Evolutionary conservation across 2,329 filamentous ascomycete genomes (phyloP), one percentile per base, ranked within the genome.

Genomic region (Chrysosphaeria jannelii): DNA sequence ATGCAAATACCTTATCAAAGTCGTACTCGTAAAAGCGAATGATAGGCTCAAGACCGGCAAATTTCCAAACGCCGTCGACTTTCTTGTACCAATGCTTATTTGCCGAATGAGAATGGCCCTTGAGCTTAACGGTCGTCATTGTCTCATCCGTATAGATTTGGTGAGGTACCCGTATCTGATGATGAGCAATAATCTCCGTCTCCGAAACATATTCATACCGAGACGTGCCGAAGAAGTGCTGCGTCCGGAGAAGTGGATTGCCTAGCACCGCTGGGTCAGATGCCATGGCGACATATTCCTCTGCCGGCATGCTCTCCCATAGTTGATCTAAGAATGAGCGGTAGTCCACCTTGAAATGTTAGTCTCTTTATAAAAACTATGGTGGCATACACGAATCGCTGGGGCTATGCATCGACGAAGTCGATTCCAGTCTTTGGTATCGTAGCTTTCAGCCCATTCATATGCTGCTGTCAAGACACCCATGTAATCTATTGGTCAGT

Each of bases 371-470:
- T 4, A 19, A 7, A 14, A 36, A 5, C 8, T 21, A 10, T 21
- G 10, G 6, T 8, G 5, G 21, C 45, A 24, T 37, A 51, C 50
- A 20, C 44, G 46, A 9, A 62, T 36, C 1, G 53, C 62, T 1
- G 64, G 63, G 3, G 64, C 63, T 32, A 71, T 62, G 45, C 54
- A 58, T 30, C 52, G 56, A 32, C 46, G 37, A 14, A 67, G 50
- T 24, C 58, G 52, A 9, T 49, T 45, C 59, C 61, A 67, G 43
- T 67, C 57, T 42, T 68, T 68, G 39, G 51, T 52, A 40, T 66
- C 60, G 41, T 66, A 65, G 45, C 53, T 59, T 39, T 64, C 59
- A 27, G 57, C 59, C 61, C 61, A 67, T 35, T 64, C 54, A 39
- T 57, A 64, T 33, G 49, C 44, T 17, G 49, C 45, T 23, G 48